Percentiles rank a stretch among this genome's conserved stretches.
Conservation (phyloP, 139 green algal genomes). For the Ettlia oleoabundans region DNA sequence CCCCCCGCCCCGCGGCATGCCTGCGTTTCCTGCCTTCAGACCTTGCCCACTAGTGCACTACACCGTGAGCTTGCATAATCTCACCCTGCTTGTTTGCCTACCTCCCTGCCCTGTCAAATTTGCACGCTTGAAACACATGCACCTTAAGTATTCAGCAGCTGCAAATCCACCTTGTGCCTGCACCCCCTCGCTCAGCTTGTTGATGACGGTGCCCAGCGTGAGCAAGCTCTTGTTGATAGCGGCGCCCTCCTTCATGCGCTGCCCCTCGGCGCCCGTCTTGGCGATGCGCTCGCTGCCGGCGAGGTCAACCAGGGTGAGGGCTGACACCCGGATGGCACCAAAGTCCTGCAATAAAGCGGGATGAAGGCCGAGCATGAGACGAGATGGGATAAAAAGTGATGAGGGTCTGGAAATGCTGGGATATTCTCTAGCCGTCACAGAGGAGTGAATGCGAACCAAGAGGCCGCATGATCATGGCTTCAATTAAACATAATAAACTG, state of each 20-base stretch:
- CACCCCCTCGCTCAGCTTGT: constrained; percentile 87
- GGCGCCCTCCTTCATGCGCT: constrained; percentile 92
- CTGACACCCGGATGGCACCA: constrained; percentile 74
- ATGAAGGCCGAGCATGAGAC: constrained; percentile 51
- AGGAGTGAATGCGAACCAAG: no score
- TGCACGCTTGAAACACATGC: not conserved
- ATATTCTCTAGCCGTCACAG: no score
- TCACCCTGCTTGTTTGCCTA: no score
- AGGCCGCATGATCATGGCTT: no score
- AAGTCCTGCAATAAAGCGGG: constrained; percentile 55
- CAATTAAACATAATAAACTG: no score
- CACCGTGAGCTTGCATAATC: no score
- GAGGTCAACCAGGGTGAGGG: constrained; percentile 92
- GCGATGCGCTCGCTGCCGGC: constrained; percentile 88
- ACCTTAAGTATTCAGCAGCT: not conserved
- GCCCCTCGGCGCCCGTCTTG: constrained; percentile 95
- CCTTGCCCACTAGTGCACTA: no score
- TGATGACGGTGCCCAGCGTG: constrained; percentile 94
- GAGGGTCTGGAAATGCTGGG: no score
- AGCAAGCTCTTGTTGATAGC: constrained; percentile 95
- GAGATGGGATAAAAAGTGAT: constrained; percentile 16
- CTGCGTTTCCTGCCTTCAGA: no score
- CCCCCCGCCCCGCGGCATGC: no score
- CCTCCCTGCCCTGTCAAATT: not conserved
- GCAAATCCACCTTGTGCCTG: constrained; percentile 1